Conservation (phyloP, 2,329 filamentous ascomycete species). For the Pleoardoris graminearum region DNA sequence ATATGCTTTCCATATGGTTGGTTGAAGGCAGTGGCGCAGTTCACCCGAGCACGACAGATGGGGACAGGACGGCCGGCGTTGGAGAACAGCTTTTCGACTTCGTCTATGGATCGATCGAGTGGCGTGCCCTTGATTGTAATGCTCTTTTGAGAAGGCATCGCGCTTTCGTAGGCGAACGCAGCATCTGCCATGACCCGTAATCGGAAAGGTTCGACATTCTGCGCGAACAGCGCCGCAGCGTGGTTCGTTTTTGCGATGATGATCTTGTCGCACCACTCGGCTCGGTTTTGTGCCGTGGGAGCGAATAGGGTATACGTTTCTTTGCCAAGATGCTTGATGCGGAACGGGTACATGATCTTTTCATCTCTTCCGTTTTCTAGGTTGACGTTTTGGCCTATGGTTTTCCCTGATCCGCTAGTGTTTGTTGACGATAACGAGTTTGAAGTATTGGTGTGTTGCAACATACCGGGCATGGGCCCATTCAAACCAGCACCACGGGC, state of each 20-base stretch:
- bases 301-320: slow-evolving; percentile 93
- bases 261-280: slow-evolving; percentile 92
- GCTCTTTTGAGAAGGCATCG: slow-evolving; percentile 56
- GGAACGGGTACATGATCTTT: slow-evolving; percentile 86
- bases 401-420: slow-evolving; percentile 57
- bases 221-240: slow-evolving; percentile 81
- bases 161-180: slow-evolving; percentile 80
- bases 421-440: slow-evolving; percentile 58
- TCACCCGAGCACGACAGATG: slow-evolving; percentile 83
- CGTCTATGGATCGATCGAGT: slow-evolving; percentile 84
- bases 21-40: slow-evolving; percentile 90
- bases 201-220: slow-evolving; percentile 95
- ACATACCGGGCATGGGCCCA: slow-evolving; percentile 51
- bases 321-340: slow-evolving; percentile 91
- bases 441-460: slow-evolving; percentile 70
- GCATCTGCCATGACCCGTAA: slow-evolving; percentile 89
- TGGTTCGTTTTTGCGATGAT: slow-evolving; percentile 93
- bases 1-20: slow-evolving; percentile 79
- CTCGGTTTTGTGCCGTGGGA: slow-evolving; percentile 70
- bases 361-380: slow-evolving; percentile 68
- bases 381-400: slow-evolving; percentile 52
- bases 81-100: slow-evolving; percentile 76
- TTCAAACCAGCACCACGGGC: slow-evolving; percentile 46
- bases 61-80: slow-evolving; percentile 70
- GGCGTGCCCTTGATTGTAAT: slow-evolving; percentile 89